These are phyloP conservation scores for Lepidium africanum DNA, from an alignment of 345 rosid species.

Conservation along the genomic window DNA sequence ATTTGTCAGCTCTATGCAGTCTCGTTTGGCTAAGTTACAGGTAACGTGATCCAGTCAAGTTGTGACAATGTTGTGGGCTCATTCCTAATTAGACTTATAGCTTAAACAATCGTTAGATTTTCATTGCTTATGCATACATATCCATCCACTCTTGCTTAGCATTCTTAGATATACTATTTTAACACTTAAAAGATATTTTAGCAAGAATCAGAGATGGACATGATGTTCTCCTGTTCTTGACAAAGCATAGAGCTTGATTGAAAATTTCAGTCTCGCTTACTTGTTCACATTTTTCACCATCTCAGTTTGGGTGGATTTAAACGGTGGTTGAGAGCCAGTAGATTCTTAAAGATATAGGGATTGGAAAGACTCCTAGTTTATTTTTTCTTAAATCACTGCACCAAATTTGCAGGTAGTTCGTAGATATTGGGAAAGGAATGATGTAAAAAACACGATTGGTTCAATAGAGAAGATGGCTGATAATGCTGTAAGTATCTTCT, in stretches of 20 bases:
- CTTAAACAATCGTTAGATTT: not conserved
- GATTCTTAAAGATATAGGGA: constrained; percentile 3
- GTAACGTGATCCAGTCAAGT: constrained; percentile 34
- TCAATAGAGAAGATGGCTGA: constrained; percentile 95
- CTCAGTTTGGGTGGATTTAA: not conserved
- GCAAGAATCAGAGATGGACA: not conserved
- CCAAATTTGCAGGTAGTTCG: constrained; percentile 53
- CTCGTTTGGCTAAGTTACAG: constrained; percentile 92
- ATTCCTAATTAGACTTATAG: not conserved
- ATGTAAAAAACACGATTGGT: constrained; percentile 64
- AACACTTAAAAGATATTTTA: not conserved
- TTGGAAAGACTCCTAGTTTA: not conserved
- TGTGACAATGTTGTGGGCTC: not conserved
- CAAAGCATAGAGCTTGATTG: not conserved
- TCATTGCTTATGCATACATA: not conserved
- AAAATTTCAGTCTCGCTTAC: not conserved
- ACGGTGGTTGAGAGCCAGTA: constrained; percentile 22
- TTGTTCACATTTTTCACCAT: not conserved
- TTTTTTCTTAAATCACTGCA: constrained; percentile 17
- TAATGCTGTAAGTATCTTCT: constrained; percentile 51
- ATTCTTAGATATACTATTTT: not conserved
- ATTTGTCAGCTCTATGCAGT: constrained; percentile 84
- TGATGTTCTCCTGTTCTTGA: not conserved
- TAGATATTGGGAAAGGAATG: constrained; percentile 87
- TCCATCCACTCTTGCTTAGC: constrained; percentile 11